phyloP scores from a whole-genome alignment of 768 basidiomycete species.

The Psilocybe tampanensis region DNA sequence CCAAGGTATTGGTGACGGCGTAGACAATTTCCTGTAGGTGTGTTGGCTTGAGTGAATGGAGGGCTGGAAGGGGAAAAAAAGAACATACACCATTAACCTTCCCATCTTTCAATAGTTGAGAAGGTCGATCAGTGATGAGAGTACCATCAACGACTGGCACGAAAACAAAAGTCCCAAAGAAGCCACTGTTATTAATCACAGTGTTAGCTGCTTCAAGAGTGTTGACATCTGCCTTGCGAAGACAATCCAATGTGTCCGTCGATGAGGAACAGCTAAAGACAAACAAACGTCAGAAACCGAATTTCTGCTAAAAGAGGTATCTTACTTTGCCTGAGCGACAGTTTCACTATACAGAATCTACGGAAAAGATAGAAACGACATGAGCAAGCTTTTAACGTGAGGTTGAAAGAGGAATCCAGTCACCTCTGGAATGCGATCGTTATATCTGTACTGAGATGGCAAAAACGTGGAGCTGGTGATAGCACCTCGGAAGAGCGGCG shows the following conservation, averaged over 20 bases:
- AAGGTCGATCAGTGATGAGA: conserved; percentile 47
- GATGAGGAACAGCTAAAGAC: conserved; percentile 36
- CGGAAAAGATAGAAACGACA: no score
- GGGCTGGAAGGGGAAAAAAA: background rate
- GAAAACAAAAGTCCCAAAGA: conserved; percentile 42
- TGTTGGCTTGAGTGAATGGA: no score
- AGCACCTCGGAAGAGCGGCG: conserved; percentile 44
- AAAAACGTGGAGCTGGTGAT: conserved; percentile 48
- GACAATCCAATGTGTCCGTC: conserved; percentile 37
- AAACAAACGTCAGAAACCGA: background rate
- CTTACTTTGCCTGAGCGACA: conserved; percentile 37
- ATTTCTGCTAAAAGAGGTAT: no score
- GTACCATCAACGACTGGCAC: conserved; percentile 50
- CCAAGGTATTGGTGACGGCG: conserved; percentile 39
- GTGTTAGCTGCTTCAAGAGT: conserved; percentile 35
- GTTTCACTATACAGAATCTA: conserved; percentile 27
- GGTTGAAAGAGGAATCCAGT: background rate
- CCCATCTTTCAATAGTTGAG: conserved; percentile 34
- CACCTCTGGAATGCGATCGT: conserved; percentile 43
- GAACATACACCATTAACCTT: conserved; percentile 44
- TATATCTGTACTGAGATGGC: conserved; percentile 47
- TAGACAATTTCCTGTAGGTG: conserved; percentile 30
- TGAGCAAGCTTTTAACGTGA: no score
- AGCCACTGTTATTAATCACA: conserved; percentile 29
- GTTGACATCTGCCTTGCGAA: conserved; percentile 34